phyloP scores from a whole-genome alignment of 768 basidiomycete genomes.

The Serendipita indica region DNA sequence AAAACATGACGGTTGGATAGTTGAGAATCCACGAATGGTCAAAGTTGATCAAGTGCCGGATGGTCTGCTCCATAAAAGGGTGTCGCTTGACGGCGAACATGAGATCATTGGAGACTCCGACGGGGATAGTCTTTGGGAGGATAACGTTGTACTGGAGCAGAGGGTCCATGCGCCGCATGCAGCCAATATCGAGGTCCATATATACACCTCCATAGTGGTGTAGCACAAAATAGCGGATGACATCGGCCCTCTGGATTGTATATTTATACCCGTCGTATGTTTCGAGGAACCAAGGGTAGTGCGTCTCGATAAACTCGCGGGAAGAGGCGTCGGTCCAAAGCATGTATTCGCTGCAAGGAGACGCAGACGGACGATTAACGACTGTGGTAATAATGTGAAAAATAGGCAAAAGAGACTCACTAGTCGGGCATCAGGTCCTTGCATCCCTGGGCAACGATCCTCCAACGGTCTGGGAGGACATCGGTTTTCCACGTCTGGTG shows the following conservation, averaged over 20 bases:
- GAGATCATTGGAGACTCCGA: constrained; percentile 94
- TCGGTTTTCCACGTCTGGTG: constrained; percentile 99
- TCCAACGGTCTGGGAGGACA: constrained; percentile 69
- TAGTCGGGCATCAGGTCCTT: constrained; percentile 91
- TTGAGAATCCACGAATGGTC: constrained; percentile 91
- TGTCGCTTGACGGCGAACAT: constrained; percentile 79
- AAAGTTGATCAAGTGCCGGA: constrained; percentile 80
- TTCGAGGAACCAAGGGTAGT: constrained; percentile 87
- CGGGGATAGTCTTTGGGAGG: constrained; percentile 88
- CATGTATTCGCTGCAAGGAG: constrained; percentile 67
- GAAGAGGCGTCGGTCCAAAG: constrained; percentile 92
- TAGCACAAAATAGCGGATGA: constrained; percentile 94
- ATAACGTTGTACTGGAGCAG: constrained; percentile 76
- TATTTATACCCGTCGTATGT: constrained; percentile 89
- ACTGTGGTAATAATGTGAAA: constrained; percentile 15
- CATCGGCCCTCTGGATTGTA: constrained; percentile 89
- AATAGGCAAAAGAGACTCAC: constrained; percentile 35
- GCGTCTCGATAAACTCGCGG: constrained; percentile 71
- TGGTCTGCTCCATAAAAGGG: constrained; percentile 83
- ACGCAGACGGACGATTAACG: not conserved
- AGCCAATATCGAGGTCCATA: constrained; percentile 93
- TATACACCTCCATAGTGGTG: constrained; percentile 93
- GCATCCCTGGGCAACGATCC: constrained; percentile 65
- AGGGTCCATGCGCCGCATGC: constrained; percentile 70
- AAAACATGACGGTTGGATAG: constrained; percentile 99